phyloP scores from a whole-genome alignment of 495 filamentous ascomycete genomes.

The Aspergillus panamensis region DNA sequence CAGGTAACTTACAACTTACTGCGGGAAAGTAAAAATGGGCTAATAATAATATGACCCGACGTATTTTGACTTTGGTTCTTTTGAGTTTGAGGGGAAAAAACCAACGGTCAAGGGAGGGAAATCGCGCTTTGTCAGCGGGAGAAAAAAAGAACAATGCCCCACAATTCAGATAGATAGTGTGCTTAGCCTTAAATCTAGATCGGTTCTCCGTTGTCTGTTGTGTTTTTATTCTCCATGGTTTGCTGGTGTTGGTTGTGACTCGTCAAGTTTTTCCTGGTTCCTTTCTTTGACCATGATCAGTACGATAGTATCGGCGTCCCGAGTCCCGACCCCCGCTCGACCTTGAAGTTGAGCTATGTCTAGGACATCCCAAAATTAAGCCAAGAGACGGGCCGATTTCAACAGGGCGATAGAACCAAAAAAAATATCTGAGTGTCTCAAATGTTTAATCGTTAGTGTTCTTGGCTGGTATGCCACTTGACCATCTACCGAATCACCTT shows the following conservation, averaged over 20 bases:
- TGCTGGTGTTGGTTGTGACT: background rate
- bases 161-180: background rate
- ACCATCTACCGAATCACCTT: background rate
- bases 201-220: background rate
- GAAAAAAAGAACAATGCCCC: background rate
- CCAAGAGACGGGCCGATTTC: background rate
- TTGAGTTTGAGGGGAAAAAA: too few relatives aligned
- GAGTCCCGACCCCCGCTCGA: too few relatives aligned
- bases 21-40: too few relatives aligned
- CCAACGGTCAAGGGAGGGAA: background rate
- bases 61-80: too few relatives aligned
- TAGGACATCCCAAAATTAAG: background rate
- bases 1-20: background rate
- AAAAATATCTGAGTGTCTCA: background rate
- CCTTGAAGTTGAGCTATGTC: too few relatives aligned
- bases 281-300: background rate
- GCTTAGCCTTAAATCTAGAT: background rate
- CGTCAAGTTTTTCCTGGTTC: background rate
- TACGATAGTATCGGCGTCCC: too few relatives aligned
- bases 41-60: too few relatives aligned
- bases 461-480: background rate
- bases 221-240: background rate
- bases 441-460: slow-evolving; percentile 1
- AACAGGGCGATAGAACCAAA: background rate
- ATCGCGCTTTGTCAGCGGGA: background rate